These are phyloP conservation scores for Phlyctochytrium bullatum DNA, from an alignment of 192 early-diverging fungal species.

Conservation along the genomic window DNA sequence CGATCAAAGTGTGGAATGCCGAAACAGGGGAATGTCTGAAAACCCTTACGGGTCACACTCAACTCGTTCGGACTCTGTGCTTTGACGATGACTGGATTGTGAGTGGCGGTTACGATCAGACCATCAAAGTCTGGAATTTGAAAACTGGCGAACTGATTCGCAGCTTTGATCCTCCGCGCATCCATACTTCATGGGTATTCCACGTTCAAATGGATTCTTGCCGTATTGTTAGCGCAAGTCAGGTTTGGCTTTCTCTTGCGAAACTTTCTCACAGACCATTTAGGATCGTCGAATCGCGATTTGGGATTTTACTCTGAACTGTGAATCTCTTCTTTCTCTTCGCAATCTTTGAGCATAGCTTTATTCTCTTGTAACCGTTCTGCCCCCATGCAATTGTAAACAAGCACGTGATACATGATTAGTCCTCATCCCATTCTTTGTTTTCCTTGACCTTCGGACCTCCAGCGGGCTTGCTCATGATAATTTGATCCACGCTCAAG, in stretches of 20 bases:
- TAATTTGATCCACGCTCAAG: conserved; percentile 96
- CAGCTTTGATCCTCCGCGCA: conserved; percentile 29
- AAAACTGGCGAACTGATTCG: conserved; percentile 77
- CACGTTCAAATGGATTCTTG: conserved; percentile 84
- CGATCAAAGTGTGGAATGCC: conserved; percentile 47
- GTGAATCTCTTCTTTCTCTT: no score
- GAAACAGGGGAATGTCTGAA: conserved; percentile 31
- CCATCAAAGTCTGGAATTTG: conserved; percentile 93
- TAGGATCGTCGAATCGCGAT: conserved; percentile 53
- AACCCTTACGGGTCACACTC: conserved; percentile 68
- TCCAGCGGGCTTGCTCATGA: conserved; percentile 97
- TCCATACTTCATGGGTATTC: conserved; percentile 93
- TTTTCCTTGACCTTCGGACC: conserved; percentile 85
- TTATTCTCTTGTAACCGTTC: no score
- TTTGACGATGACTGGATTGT: conserved; percentile 81
- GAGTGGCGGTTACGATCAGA: conserved; percentile 90
- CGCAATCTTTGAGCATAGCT: no score
- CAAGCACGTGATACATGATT: no score
- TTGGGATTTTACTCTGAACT: conserved; percentile 64
- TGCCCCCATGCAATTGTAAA: no score
- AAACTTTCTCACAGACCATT: neutral
- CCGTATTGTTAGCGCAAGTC: conserved; percentile 79
- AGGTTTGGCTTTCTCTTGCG: neutral
- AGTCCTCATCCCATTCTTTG: conserved; percentile 86
- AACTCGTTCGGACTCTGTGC: conserved; percentile 88